Base-by-base conservation (phyloP, 164 flowering plant species). In the Tetracentron sinense region DNA sequence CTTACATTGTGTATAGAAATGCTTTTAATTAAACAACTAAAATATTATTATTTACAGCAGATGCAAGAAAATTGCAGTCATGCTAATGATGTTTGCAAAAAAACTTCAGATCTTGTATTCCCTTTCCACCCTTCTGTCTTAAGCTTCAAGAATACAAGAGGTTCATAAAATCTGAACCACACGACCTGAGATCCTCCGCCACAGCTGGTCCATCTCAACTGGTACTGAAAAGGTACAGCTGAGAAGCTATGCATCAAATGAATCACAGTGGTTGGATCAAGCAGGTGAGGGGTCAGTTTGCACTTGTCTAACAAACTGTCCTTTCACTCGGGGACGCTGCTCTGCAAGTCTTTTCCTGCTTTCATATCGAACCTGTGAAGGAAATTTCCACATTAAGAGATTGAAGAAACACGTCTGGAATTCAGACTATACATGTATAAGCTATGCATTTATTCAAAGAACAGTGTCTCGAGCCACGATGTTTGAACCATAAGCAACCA, bases 281-380 rank as follows among this genome's bases (percentile, higher is more conserved):
- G 56, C 49, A 28, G 62, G 21, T 22, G 53, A 23, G 15, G 67
- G 56, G 49, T 78, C 73, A 53, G 67, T 15, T 2, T 56, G 72
- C 64, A 49, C 71, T 64, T 84, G 94, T 17, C 97, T 89, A 65
- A 91, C 92, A 75, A 89, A 91, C 66, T 91, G 97, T 49, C 97
- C 97, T 74, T 87, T 89, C 11, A 91, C 81, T 65, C 94, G 75
- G 15, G 96, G 96, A 11, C 96, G 88, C 66, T 84, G 90, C 79
- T 91, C 97, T 49, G 97, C 97, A 54, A 91, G 88, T 64, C 80
- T 89, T 58, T 87, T 89, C 61, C 96, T 80, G 79, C 97, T 91
- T 65, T 91, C 87, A 52, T 91, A 91, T 6, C 94, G 83, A 61
- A 91, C 97, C 96, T 89, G 87, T 12, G 5, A 54, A 65, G 16